Evolutionary conservation across 371 early-diverging fungal genomes (phyloP), one percentile per base, ranked within the genome.

Genomic region (Apophysomyces elegans): DNA sequence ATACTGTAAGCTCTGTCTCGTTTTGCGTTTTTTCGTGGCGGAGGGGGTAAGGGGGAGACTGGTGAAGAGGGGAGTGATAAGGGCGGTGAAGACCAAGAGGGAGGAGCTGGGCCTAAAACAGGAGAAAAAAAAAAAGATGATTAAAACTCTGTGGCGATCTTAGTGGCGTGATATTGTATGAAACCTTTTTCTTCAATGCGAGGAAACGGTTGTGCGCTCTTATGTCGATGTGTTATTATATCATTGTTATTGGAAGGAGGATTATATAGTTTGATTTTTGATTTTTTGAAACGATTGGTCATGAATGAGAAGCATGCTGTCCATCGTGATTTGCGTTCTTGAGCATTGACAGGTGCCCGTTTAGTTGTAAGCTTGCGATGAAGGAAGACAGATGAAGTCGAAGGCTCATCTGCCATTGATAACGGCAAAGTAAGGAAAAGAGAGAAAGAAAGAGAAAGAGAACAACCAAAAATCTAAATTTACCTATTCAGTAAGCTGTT

Each of bases 161-260:
- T 18, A 45, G 46, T 45, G 46, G 46, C 46, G 46, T 45, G 46
- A 45, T 45, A 13, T 45, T 45, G 46, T 45, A n/a, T 18, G n/a
- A 45, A 45, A 45, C 46, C 46, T 45, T 45, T 26, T 26, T 26
- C 46, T 45, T 45, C 46, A 45, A 45, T 6, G 46, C 46, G 46
- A 45, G 46, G 46, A 13, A 18, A 18, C 16, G 46, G 46, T 45
- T 45, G 46, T 45, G 46, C 46, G 16, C 46, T 45, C 9, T 45
- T 45, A 45, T 45, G 16, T 45, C 46, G 46, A 12, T 18, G 46
- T 16, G 46, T 45, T 13, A 45, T 18, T 13, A 18, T 45, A 45
- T 16, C 46, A 16, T 45, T 45, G 16, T 18, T 26, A 26, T 26
- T 26, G 32, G 32, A 18, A 45, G 46, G 46, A 13, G 46, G 16